Base-by-base conservation (phyloP, 2,329 filamentous ascomycete species). In the Pseudogymnoascus sp. region DNA sequence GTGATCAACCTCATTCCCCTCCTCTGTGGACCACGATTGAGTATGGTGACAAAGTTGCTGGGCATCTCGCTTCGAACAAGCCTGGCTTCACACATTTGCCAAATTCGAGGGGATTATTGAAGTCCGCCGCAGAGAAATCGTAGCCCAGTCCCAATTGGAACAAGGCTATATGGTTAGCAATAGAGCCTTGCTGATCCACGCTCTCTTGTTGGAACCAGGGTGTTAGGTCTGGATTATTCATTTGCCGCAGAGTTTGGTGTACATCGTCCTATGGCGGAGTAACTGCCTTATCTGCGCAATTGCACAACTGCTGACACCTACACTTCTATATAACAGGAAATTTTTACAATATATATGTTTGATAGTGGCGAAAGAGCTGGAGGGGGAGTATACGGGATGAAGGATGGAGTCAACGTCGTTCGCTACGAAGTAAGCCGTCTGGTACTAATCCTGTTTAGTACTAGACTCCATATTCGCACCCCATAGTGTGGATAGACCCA, bases 1-100 rank as follows among this genome's bases (percentile, higher is more conserved):
- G 37, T 65, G 25, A 63, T 65, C 21, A 65, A 64, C 21, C 55
- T 65, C 5, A 63, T 65, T 59, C 60, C 60, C 27, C 64, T 65
- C 29, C 40, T 65, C 18, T 63, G 29, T n/a, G 36, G 62, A 35
- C 58, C 60, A 3, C 59, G 55, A 1, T 37, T 63, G 2, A 60
- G 48, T 12, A 25, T 65, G 2, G 21, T 65, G 25, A 58, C 59
- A 21, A 25, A 60, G n/a, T 12, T 65, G 15, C 33, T 65, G 21
- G 55, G 61, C 29, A 61, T 65, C 31, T 60, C 60, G n/a, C 63
- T 63, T 10, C 52, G 55, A 40, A 58, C 59, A 35, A 55, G 37
- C 15, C 33, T 61, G 33, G 13, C 37, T 18, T 18, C 33, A 12
- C 31, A 65, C 42, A 18, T n/a, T n/a, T 8, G 29, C 12, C 10